Evolutionary conservation across 495 filamentous ascomycete genomes (phyloP).

Genomic region (Neurospora pannonica): DNA sequence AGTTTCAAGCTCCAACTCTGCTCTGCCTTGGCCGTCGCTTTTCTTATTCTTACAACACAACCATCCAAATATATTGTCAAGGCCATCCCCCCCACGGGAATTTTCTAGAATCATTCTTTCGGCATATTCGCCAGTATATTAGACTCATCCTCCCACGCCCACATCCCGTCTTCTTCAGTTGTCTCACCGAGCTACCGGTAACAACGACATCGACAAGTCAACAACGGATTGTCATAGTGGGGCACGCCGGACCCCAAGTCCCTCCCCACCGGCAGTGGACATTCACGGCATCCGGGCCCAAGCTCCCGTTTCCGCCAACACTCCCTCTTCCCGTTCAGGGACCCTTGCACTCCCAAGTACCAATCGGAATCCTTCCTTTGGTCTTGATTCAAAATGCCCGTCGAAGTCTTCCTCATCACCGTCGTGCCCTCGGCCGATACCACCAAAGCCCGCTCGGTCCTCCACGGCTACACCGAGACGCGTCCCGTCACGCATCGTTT

Average conservation of each 20-base stretch:
- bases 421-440: constrained; percentile 24
- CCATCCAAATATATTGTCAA: not conserved
- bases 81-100: not conserved
- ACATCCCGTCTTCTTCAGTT: not conserved
- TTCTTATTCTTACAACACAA: not conserved
- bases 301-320: not conserved
- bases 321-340: not conserved
- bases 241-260: not conserved
- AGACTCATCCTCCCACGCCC: not conserved
- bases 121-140: not conserved
- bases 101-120: not conserved
- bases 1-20: not conserved
- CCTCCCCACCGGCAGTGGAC: no score
- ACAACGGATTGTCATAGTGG: not conserved
- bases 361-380: not conserved
- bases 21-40: not conserved
- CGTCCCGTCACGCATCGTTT: constrained; percentile 21
- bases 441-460: constrained; percentile 25
- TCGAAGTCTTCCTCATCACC: constrained; percentile 36
- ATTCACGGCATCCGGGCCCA: not conserved
- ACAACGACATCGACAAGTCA: not conserved
- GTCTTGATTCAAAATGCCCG: constrained; percentile 13
- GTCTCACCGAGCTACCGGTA: not conserved
- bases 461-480: constrained; percentile 33
- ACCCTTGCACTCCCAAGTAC: not conserved